A percentile compares a stretch with the other conserved stretches of the same genome.
Evolutionary conservation across 2,329 filamentous ascomycete genomes (phyloP).

Genomic region (Penicillium sp.): DNA sequence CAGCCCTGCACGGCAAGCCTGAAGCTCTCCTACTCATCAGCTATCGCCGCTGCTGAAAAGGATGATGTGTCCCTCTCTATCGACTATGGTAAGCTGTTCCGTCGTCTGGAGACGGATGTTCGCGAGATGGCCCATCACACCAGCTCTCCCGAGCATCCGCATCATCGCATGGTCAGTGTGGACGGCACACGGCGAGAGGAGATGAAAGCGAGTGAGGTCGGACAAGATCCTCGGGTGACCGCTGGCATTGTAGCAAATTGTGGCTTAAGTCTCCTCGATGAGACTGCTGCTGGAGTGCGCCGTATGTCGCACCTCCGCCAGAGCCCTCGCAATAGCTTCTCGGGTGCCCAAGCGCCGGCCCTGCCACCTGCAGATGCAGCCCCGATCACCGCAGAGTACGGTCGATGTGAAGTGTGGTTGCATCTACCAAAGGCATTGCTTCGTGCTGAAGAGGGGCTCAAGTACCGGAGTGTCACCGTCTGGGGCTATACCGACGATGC

Average conservation of each 20-base stretch:
- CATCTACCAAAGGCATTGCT: conserved; percentile 42
- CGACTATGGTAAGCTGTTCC: conserved; percentile 45
- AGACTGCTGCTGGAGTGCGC: conserved; percentile 32
- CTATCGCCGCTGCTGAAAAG: conserved; percentile 35
- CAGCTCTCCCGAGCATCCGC: conserved; percentile 14
- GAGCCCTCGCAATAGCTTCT: conserved; percentile 22
- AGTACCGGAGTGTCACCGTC: conserved; percentile 31
- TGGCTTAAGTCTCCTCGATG: conserved; percentile 30
- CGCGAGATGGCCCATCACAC: conserved; percentile 23
- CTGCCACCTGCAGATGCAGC: conserved; percentile 9
- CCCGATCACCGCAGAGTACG: conserved; percentile 27
- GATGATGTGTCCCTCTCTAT: conserved; percentile 43
- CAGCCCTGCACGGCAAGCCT: conserved; percentile 43
- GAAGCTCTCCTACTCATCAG: conserved; percentile 39
- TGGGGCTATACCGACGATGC: conserved; percentile 28
- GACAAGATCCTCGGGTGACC: conserved; percentile 33
- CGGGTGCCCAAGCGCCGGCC: conserved; percentile 8
- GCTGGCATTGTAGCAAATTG: conserved; percentile 32
- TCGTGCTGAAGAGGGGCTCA: conserved; percentile 39
- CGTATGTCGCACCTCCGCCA: conserved; percentile 29
- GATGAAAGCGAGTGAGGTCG: conserved; percentile 23
- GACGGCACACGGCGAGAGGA: conserved; percentile 26
- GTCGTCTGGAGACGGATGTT: conserved; percentile 34
- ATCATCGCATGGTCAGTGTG: conserved; percentile 23
- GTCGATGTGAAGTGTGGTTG: conserved; percentile 34